Evolutionary conservation across 2,329 filamentous ascomycete species (phyloP), one percentile per base, ranked within the genome.

Genomic region (Neofusicoccum cordaticola): DNA sequence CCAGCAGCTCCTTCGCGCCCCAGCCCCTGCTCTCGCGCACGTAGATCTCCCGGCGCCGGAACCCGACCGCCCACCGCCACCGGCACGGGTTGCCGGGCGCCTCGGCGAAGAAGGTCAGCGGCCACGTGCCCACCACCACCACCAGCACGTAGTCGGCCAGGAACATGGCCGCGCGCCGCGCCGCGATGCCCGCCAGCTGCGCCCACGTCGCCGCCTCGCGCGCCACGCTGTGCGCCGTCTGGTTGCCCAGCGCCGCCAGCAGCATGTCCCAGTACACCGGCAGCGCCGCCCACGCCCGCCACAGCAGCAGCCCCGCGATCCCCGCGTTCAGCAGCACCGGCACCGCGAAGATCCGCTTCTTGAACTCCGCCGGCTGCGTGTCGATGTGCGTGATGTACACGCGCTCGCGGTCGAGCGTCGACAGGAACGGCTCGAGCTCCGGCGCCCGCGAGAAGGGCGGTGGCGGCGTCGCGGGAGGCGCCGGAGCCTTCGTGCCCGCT

Each of bases 341-440:
- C 0, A 97, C 88, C 53, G 87, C 71, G 78, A 97, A 97, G 71
- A 96, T 90, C 72, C 91, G 90, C 74, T 86, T 86, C 79, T 97
- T 97, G 79, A 93, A 87, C 34, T 83, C 82, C 19, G 79, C 77
- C 0, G 88, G 87, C 67, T 90, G 88, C 66, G 79, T 80, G 82
- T 97, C 93, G 77, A 96, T 82, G 80, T 97, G 93, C 35, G 90
- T 84, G 71, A 97, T 85, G 83, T 97, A 97, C 74, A 96, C 84
- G 76, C 91, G 87, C 64, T 85, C 79, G 64, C 85, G 82, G 65
- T 87, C 84, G 66, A 97, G 87, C 48, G 82, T 84, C 41, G 84
- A 79, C 72, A 90, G 83, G 74, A 96, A 89, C 11, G 88, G 84
- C 58, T 83, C 71, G 62, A 96, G 84, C 37, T 83, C 81, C 56